Base-by-base conservation (phyloP, 352 stramenopile species). In the Globisporangium solare region DNA sequence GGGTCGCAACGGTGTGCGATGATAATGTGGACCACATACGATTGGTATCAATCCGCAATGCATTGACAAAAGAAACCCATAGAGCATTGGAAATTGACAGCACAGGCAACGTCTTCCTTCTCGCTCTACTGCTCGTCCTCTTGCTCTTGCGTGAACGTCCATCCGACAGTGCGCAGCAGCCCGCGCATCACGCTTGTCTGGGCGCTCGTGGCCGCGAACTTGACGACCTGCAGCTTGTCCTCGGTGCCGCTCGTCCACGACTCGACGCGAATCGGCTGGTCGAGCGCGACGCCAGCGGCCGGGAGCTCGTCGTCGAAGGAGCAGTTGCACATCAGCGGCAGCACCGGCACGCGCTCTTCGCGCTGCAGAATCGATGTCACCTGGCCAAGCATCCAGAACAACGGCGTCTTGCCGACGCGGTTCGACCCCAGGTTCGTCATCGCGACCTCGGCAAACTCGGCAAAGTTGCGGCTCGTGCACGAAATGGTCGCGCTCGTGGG, bases 351-450 rank as follows among this genome's bases (percentile, higher is more conserved):
- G 15, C 79, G 69, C 22, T 65, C 66, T 39, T 86, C 67, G 37
- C 76, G 67, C 45, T 89, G 67, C 18, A 89, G 55, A 24, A 68
- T 63, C 14, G 64, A 61, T 10, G 61, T 58, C 12, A 68, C 69
- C 22, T 75, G 75, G 3, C 73, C 79, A 12, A 88, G 57, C 52
- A 84, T 70, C 79, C 79, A 89, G 61, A 88, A 71, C 20, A 85
- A 47, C 5, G 79, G 79, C 10, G 71, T 75, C 13, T 60, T 32
- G 24, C 71, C 58, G 15, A 40, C 37, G 7, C 63, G 63, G 17
- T 54, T 60, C 31, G 52, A 73, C 3, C 70, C 69, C 18, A 86
- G 21, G 2, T 71, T 67, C 14, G 73, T 71, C 14, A 88, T 64
- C n/a, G 66, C 76, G 14, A 89, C 76, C 10, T 77, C 57, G 32